Percentiles rank a stretch among this genome's conserved stretches.
Conservation (phyloP, 768 basidiomycete genomes). For the Crepidotus variabilis region DNA sequence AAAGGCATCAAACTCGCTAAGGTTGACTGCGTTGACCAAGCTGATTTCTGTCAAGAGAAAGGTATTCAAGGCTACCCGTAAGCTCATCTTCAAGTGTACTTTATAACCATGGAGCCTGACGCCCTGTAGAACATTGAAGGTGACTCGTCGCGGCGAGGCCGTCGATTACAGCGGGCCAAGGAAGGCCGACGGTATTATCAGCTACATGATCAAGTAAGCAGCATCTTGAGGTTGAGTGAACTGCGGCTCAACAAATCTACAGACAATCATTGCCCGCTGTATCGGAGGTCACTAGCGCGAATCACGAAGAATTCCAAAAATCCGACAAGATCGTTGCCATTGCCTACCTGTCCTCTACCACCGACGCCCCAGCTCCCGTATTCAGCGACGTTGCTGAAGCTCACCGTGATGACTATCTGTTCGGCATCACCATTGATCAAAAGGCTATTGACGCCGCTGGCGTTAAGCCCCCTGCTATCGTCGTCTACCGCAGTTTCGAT, state of each 20-base stretch:
- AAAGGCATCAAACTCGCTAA: slow-evolving; percentile 90
- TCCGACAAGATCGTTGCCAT: slow-evolving; percentile 90
- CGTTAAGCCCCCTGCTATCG: slow-evolving; percentile 77
- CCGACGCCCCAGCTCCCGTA: slow-evolving; percentile 64
- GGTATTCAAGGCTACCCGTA: slow-evolving; percentile 95
- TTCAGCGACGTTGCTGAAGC: slow-evolving; percentile 81
- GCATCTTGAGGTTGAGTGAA: not conserved
- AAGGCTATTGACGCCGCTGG: slow-evolving; percentile 65
- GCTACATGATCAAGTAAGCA: slow-evolving; percentile 93
- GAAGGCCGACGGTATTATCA: slow-evolving; percentile 93
- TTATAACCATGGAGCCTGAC: not conserved
- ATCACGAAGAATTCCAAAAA: slow-evolving; percentile 80
- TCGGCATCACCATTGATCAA: slow-evolving; percentile 78
- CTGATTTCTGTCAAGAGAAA: slow-evolving; percentile 84
- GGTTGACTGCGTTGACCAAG: slow-evolving; percentile 94
- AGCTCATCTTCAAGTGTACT: slow-evolving; percentile 24
- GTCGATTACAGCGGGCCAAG: slow-evolving; percentile 85
- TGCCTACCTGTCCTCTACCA: slow-evolving; percentile 74
- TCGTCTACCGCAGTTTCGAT: slow-evolving; percentile 92
- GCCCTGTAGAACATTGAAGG: slow-evolving; percentile 70
- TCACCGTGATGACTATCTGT: slow-evolving; percentile 91
- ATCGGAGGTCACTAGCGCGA: slow-evolving; percentile 69
- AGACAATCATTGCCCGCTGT: slow-evolving; percentile 94
- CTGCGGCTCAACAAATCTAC: slow-evolving; percentile 6
- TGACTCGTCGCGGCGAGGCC: slow-evolving; percentile 82